Evolutionary conservation across 2,329 filamentous ascomycete species (phyloP).

Genomic region (Ophiostoma perfectum): DNA sequence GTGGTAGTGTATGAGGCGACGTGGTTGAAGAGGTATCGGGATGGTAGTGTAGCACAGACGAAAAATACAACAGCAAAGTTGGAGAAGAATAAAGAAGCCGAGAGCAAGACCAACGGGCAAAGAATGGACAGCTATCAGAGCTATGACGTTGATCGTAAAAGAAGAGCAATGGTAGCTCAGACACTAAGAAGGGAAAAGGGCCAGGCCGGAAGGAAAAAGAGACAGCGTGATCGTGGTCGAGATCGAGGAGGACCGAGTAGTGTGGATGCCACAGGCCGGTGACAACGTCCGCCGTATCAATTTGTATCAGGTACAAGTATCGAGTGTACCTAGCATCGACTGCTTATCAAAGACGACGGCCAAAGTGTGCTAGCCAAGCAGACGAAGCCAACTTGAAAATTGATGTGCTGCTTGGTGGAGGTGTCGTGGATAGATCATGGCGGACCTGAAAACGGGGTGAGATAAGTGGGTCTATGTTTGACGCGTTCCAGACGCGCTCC

Average conservation of each 20-base stretch:
- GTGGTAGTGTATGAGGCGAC: background rate
- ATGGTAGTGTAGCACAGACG: background rate
- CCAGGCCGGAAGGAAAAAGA: background rate
- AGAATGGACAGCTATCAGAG: background rate
- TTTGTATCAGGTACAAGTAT: background rate
- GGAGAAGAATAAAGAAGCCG: background rate
- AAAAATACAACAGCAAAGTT: background rate
- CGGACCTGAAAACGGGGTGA: background rate
- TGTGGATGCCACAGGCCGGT: background rate
- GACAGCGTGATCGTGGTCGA: background rate
- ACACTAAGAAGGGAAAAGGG: background rate
- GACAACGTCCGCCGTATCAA: background rate
- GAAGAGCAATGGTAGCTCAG: background rate
- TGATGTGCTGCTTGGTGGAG: slow-evolving; percentile 9
- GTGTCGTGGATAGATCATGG: background rate
- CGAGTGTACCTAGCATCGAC: background rate
- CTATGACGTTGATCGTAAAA: background rate
- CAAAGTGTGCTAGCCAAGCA: background rate
- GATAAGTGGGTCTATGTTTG: background rate
- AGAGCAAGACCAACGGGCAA: background rate
- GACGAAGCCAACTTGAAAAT: background rate
- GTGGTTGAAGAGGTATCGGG: background rate
- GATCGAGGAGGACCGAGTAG: background rate
- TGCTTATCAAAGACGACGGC: background rate
- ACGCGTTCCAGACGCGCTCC: slow-evolving; percentile 7